Conservation (phyloP, 352 stramenopile species). For the Globisporangium radiosum region DNA sequence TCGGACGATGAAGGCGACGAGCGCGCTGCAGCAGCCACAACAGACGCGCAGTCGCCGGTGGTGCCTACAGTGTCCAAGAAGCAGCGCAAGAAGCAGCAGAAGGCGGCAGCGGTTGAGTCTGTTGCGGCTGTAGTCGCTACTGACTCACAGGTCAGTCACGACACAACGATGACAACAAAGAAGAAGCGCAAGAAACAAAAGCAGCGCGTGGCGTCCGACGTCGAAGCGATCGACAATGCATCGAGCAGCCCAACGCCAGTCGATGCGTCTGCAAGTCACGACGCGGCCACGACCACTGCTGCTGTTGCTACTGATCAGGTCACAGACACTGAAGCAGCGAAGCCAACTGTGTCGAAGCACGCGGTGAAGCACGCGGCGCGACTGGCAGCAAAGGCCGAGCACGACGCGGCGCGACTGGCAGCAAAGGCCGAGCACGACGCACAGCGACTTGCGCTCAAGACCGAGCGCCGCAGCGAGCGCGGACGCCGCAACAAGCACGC, state of each 20-base stretch:
- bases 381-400: conserved; percentile 1
- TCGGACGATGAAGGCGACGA: neutral
- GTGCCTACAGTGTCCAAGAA: neutral
- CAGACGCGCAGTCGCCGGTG: neutral
- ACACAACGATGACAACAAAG: neutral
- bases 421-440: conserved; percentile 2
- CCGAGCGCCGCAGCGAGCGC: neutral
- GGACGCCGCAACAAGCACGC: conserved; percentile 15
- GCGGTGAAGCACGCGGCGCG: neutral
- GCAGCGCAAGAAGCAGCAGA: neutral
- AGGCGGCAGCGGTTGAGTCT: neutral
- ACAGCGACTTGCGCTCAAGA: neutral
- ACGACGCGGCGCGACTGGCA: neutral
- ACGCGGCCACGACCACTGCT: neutral
- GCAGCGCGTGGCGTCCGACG: no score
- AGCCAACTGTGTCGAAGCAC: neutral
- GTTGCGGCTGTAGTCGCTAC: neutral
- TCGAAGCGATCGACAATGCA: no score
- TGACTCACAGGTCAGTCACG: neutral
- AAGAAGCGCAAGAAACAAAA: no score
- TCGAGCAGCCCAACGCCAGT: neutral
- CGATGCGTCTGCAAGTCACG: neutral
- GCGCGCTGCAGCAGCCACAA: neutral
- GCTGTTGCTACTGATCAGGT: no score
- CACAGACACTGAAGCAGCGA: neutral